Conservation (phyloP, 208 protist species). For the Tritrichomonas foetus region DNA sequence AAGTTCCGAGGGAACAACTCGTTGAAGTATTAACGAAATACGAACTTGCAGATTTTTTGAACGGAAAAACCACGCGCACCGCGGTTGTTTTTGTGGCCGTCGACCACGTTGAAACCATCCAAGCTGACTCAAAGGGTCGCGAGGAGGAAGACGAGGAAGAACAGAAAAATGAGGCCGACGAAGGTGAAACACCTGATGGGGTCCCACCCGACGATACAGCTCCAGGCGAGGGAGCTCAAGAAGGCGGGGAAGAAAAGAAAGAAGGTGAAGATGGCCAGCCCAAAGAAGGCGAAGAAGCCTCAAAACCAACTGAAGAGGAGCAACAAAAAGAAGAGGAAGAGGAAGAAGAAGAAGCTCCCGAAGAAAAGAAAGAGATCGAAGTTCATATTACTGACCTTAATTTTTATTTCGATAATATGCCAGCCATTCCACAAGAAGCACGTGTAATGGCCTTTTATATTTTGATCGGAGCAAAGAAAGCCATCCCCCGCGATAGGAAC, state of each 20-base stretch:
- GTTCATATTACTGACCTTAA: not conserved
- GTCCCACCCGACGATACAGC: not conserved
- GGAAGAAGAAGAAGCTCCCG: not conserved
- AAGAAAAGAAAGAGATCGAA: constrained; percentile 1
- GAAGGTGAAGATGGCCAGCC: not conserved
- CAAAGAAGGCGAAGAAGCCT: not conserved
- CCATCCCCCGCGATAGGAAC: constrained; percentile 13
- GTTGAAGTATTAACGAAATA: constrained; percentile 40
- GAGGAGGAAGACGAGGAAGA: constrained; percentile 32
- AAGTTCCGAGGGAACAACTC: constrained; percentile 25
- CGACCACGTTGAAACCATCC: not conserved
- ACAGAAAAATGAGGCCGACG: no score
- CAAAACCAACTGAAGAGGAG: not conserved
- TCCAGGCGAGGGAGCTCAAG: not conserved
- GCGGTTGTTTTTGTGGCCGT: constrained; percentile 14
- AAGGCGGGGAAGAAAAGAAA: not conserved
- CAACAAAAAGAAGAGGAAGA: constrained; percentile 8
- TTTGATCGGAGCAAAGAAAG: not conserved
- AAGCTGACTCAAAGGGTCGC: not conserved
- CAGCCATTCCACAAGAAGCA: not conserved
- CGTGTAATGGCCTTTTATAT: constrained; percentile 37
- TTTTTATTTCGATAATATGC: constrained; percentile 32
- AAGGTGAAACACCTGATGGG: no score
- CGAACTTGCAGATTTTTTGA: constrained; percentile 29
- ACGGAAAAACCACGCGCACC: constrained; percentile 8